Conservation (phyloP, 2,329 filamentous ascomycete species). For the Cordyceps farinosa region DNA sequence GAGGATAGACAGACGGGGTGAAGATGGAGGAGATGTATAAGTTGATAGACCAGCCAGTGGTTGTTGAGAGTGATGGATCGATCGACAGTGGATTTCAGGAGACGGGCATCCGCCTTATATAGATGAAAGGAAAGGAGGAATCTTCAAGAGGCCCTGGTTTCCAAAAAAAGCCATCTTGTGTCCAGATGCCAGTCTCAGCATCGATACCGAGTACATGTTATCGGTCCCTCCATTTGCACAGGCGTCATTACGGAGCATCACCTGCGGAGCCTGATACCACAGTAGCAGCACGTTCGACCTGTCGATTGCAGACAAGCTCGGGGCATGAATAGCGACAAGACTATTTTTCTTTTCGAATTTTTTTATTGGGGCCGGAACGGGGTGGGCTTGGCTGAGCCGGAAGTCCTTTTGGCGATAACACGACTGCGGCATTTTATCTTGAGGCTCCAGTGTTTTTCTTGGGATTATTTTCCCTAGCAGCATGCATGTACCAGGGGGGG, state of each 20-base stretch:
- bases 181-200: slow-evolving; percentile 11
- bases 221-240: slow-evolving; percentile 15
- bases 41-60: background rate
- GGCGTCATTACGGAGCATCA: slow-evolving; percentile 19
- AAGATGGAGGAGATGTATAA: background rate
- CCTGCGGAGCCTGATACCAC: slow-evolving; percentile 17
- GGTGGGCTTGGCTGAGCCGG: background rate
- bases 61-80: slow-evolving; percentile 1
- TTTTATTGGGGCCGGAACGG: slow-evolving; percentile 2
- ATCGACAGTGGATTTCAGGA: background rate
- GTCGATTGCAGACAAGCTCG: slow-evolving; percentile 7
- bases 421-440: slow-evolving; percentile 19
- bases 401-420: slow-evolving; percentile 11
- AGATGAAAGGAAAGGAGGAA: background rate
- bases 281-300: slow-evolving; percentile 1
- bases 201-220: slow-evolving; percentile 14
- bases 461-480: background rate
- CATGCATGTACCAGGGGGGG: background rate
- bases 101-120: slow-evolving; percentile 14
- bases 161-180: background rate
- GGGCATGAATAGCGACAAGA: background rate
- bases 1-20: background rate
- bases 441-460: slow-evolving; percentile 11
- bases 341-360: background rate
- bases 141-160: background rate